Conservation (phyloP, 805 yeast species). For the Lachancea waltii region DNA sequence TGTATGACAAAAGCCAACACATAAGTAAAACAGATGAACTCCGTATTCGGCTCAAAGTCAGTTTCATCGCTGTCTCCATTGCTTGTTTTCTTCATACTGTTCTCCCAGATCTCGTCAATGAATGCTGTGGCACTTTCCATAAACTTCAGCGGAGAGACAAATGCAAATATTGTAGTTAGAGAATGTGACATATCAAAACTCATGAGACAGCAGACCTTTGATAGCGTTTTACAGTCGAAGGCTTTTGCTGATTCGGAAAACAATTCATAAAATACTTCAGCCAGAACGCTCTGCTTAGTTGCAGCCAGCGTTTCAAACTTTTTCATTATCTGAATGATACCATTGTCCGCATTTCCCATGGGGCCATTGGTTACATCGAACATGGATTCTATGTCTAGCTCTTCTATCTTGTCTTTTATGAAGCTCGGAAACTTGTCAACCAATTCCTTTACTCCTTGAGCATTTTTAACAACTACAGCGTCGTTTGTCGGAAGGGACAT, state of each 20-base stretch:
- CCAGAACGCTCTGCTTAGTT: slow-evolving; percentile 40
- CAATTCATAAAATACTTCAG: slow-evolving; percentile 33
- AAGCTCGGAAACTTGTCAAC: slow-evolving; percentile 28
- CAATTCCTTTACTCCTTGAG: slow-evolving; percentile 31
- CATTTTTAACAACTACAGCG: slow-evolving; percentile 26
- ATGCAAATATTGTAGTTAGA: slow-evolving; percentile 40
- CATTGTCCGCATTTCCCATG: slow-evolving; percentile 41
- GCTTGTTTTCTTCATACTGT: slow-evolving; percentile 18
- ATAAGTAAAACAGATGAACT: slow-evolving; percentile 62
- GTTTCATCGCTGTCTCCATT: slow-evolving; percentile 38
- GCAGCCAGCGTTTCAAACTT: slow-evolving; percentile 43
- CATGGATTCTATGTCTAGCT: slow-evolving; percentile 29
- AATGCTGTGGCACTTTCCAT: slow-evolving; percentile 42
- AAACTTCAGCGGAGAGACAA: slow-evolving; percentile 39
- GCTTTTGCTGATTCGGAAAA: slow-evolving; percentile 34
- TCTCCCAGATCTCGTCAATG: slow-evolving; percentile 41
- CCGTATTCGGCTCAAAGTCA: slow-evolving; percentile 57
- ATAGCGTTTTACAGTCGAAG: slow-evolving; percentile 39
- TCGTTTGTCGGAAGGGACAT: slow-evolving; percentile 32
- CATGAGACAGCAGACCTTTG: slow-evolving; percentile 48
- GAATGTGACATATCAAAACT: slow-evolving; percentile 36
- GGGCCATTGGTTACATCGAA: slow-evolving; percentile 42
- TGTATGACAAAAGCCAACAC: slow-evolving; percentile 43
- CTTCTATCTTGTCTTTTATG: slow-evolving; percentile 21
- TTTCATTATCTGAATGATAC: slow-evolving; percentile 43